Conservation (phyloP, 2,329 filamentous ascomycete species). For the Seiridium unicorne region DNA sequence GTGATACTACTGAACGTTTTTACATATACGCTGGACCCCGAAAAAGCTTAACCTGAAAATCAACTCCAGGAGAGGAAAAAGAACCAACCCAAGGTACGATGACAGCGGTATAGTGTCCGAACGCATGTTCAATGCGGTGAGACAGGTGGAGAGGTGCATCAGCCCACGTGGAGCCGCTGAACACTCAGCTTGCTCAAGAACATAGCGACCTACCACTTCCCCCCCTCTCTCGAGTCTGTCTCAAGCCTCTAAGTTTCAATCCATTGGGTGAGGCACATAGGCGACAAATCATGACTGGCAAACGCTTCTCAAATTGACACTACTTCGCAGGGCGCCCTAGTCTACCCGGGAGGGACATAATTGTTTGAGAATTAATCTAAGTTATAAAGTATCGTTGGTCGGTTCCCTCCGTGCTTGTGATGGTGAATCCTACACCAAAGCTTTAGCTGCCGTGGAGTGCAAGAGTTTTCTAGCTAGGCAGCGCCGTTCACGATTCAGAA, state of each 20-base stretch:
- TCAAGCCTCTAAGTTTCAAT: not conserved
- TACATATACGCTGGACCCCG: no score
- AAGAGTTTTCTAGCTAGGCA: not conserved
- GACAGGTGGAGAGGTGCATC: not conserved
- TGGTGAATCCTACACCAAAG: not conserved
- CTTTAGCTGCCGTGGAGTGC: not conserved
- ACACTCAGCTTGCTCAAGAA: not conserved
- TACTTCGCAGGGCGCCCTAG: not conserved
- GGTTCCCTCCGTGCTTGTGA: slow-evolving; percentile 1
- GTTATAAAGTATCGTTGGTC: not conserved
- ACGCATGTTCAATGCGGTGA: not conserved
- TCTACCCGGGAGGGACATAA: not conserved
- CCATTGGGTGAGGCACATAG: not conserved
- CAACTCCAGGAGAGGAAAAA: no score
- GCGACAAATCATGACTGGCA: not conserved
- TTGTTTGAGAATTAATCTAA: no score
- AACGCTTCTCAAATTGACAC: not conserved
- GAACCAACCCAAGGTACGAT: not conserved
- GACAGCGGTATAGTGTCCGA: not conserved
- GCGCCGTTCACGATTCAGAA: not conserved
- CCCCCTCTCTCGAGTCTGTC: not conserved
- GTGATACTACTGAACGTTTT: no score
- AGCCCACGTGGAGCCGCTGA: not conserved
- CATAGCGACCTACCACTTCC: not conserved
- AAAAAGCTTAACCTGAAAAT: no score